These are phyloP conservation scores for Epichloe scottii DNA, from an alignment of 2,329 filamentous ascomycete species.

Conservation along the genomic window DNA sequence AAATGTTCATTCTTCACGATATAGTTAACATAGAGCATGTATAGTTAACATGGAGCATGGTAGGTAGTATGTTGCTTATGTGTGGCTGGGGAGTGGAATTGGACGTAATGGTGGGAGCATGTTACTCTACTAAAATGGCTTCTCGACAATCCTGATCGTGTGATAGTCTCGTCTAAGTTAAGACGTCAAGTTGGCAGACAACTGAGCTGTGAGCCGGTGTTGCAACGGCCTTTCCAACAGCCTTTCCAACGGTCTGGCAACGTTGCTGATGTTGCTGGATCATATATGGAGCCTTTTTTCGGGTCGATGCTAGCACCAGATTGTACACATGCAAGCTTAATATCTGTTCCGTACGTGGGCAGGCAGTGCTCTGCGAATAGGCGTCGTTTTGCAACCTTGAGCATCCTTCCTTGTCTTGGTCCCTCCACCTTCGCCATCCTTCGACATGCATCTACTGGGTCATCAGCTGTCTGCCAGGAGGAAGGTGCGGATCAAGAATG, in stretches of 20 bases:
- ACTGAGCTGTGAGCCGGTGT: not conserved
- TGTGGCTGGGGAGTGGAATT: not conserved
- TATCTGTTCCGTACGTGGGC: not conserved
- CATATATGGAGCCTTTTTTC: not conserved
- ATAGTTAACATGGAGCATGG: not conserved
- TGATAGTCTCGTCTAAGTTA: not conserved
- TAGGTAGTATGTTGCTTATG: not conserved
- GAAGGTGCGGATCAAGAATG: not conserved
- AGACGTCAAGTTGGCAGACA: not conserved
- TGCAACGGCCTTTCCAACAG: not conserved
- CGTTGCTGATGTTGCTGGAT: slow-evolving; percentile 3
- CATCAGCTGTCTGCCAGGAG: not conserved
- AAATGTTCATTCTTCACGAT: not conserved
- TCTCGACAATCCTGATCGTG: not conserved
- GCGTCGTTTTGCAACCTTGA: not conserved
- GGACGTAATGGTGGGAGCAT: slow-evolving; percentile 3
- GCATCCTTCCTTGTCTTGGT: not conserved
- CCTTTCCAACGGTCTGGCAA: slow-evolving; percentile 1
- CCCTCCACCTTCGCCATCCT: not conserved
- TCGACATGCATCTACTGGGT: not conserved
- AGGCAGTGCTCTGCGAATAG: not conserved
- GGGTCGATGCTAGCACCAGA: not conserved
- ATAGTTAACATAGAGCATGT: not conserved
- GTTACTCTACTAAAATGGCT: not conserved
- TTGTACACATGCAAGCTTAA: not conserved